Evolutionary conservation across 257 asterid genomes (phyloP).

Genomic region (Linderniella brevidens): DNA sequence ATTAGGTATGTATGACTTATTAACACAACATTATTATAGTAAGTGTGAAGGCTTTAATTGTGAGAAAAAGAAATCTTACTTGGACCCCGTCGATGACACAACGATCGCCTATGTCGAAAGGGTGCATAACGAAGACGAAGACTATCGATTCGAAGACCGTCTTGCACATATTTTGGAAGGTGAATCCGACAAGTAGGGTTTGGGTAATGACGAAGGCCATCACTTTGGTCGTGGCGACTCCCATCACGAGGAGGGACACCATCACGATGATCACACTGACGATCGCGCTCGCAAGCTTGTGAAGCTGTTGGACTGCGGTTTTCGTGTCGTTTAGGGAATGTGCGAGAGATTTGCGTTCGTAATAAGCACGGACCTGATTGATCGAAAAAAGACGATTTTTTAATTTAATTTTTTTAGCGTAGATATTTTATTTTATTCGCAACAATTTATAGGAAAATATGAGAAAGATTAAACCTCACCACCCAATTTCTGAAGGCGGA

Average conservation of each 20-base stretch:
- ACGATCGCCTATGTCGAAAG: constrained; percentile 57
- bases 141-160: constrained; percentile 44
- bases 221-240: constrained; percentile 33
- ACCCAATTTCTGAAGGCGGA: constrained; percentile 63
- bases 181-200: constrained; percentile 38
- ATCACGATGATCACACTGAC: constrained; percentile 25
- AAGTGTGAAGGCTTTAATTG: neutral
- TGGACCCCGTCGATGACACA: constrained; percentile 55
- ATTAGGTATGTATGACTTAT: neutral
- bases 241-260: constrained; percentile 29
- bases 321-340: constrained; percentile 49
- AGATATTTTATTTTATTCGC: neutral
- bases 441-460: neutral
- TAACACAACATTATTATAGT: neutral
- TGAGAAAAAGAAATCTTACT: constrained; percentile 16
- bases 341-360: constrained; percentile 42
- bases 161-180: constrained; percentile 59
- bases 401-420: neutral
- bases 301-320: constrained; percentile 52
- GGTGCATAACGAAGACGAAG: constrained; percentile 55
- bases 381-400: neutral
- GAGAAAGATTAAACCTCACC: constrained; percentile 17
- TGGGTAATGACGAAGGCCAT: constrained; percentile 40
- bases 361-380: constrained; percentile 40
- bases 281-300: constrained; percentile 38